Evolutionary conservation across 805 yeast species (phyloP).

Genomic region (Yarrowia sp.): DNA sequence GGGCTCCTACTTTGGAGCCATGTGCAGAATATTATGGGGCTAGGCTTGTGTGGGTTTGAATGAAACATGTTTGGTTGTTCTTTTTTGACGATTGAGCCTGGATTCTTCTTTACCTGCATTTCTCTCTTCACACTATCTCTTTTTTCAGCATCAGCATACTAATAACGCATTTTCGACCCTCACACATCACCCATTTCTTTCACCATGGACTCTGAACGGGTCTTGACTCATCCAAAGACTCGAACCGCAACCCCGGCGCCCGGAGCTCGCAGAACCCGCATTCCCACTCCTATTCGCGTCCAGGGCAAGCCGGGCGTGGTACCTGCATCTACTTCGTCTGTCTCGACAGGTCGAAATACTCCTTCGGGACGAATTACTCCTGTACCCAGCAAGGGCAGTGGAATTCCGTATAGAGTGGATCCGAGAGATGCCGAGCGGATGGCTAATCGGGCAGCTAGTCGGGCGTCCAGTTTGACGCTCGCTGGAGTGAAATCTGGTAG

Average conservation of each 20-base stretch:
- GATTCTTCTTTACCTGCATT: neutral
- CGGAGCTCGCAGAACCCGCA: constrained; percentile 12
- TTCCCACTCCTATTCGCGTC: constrained; percentile 17
- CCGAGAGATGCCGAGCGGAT: neutral
- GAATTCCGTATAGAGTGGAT: constrained; percentile 4
- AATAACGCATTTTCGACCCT: too few relatives aligned
- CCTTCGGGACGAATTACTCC: constrained; percentile 24
- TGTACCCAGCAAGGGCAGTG: constrained; percentile 5
- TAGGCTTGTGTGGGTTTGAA: constrained; percentile 10
- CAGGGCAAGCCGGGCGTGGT: neutral
- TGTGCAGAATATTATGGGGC: constrained; percentile 28
- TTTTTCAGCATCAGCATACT: too few relatives aligned
- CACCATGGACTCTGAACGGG: constrained; percentile 8
- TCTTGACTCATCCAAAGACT: neutral
- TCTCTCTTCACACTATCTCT: too few relatives aligned
- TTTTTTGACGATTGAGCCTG: neutral
- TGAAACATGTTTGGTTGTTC: constrained; percentile 14
- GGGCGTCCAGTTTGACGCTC: constrained; percentile 2
- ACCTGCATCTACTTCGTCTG: neutral
- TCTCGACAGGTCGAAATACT: neutral
- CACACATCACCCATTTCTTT: too few relatives aligned
- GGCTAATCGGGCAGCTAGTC: neutral
- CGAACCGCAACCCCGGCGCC: constrained; percentile 9
- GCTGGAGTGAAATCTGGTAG: constrained; percentile 5
- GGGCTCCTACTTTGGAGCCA: constrained; percentile 21